These are phyloP conservation scores for Daldinia sp. DNA, from an alignment of 2,329 filamentous ascomycete genomes.

Conservation along the genomic window DNA sequence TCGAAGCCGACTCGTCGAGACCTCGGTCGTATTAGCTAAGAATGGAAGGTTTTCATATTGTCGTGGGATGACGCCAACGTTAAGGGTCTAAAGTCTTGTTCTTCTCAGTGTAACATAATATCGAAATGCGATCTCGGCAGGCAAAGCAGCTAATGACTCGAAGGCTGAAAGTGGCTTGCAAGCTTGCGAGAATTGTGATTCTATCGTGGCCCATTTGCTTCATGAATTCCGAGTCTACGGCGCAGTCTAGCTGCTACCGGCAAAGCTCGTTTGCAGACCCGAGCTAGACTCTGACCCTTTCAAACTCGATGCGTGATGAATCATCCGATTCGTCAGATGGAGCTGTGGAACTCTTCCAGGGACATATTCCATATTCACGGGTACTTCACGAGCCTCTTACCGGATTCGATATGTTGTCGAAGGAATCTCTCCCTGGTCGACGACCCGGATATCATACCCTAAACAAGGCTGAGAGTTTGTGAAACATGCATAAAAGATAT, in stretches of 20 bases:
- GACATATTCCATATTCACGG: constrained; percentile 4
- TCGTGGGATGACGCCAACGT: constrained; percentile 1
- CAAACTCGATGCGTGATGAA: constrained; percentile 27
- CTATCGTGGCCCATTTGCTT: constrained; percentile 9
- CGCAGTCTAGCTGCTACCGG: constrained; percentile 28
- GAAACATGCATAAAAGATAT: constrained; percentile 24
- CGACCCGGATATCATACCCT: constrained; percentile 12
- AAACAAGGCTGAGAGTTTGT: constrained; percentile 31
- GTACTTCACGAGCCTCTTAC: constrained; percentile 32
- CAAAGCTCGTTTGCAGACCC: constrained; percentile 24
- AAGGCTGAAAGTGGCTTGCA: neutral
- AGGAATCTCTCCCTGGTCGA: constrained; percentile 28
- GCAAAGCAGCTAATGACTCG: constrained; percentile 20
- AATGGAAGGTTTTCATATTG: constrained; percentile 27
- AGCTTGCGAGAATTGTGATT: neutral
- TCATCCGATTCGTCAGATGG: constrained; percentile 28
- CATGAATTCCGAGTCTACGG: constrained; percentile 30
- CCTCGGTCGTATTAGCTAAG: constrained; percentile 14
- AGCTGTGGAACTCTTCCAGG: constrained; percentile 1
- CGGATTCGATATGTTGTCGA: constrained; percentile 26
- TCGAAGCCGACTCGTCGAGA: constrained; percentile 12
- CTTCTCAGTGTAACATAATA: constrained; percentile 8
- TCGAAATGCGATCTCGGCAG: constrained; percentile 13
- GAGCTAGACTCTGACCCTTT: constrained; percentile 16
- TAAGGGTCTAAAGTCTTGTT: neutral